Evolutionary conservation across 73 alveolate species (phyloP), one percentile per base, ranked within the genome.

Genomic region (Urostyla sp.): DNA sequence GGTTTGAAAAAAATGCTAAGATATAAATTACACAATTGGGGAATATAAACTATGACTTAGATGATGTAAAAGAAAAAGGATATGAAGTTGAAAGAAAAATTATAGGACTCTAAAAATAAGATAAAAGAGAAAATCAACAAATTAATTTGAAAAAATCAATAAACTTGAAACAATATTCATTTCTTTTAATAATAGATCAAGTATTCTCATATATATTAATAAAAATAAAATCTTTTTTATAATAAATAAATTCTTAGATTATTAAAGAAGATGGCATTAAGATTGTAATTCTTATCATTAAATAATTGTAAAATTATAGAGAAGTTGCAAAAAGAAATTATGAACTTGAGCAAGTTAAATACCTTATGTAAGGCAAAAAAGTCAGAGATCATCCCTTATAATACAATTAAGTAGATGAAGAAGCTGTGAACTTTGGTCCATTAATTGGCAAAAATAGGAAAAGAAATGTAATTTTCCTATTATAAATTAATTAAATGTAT

Each of bases 321-420:
- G 80, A 66, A 1, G 49, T 66, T 7, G 4, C 16, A 7, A 83
- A 83, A 67, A 72, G 78, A 43, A 83, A 83, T 63, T 83, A 83
- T 44, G 92, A 83, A 34, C 76, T 83, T 15, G 78, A 49, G 50
- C 28, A 45, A 55, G 59, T 74, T 15, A 83, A 83, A 43, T 40
- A 36, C 66, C 34, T 0, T 0, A 56, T 83, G n/a, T 15, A 34
- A 46, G 75, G 74, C 0, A 58, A 56, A 49, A 66, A 83, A 31
- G 83, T 80, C 15, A 74, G 81, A 49, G 82, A 72, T 44, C 87
- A 83, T 36, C 92, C 92, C n/a, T 67, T 83, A 18, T 5, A 26
- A 6, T 30, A 31, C 57, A 16, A 74, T 15, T 13, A 57, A 30
- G 36, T 1, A 28, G 69, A 30, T 18, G 63, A 40, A 3, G 77